phyloP scores from a whole-genome alignment of 2,329 filamentous ascomycete species.

The Cyanodermella asteris region DNA sequence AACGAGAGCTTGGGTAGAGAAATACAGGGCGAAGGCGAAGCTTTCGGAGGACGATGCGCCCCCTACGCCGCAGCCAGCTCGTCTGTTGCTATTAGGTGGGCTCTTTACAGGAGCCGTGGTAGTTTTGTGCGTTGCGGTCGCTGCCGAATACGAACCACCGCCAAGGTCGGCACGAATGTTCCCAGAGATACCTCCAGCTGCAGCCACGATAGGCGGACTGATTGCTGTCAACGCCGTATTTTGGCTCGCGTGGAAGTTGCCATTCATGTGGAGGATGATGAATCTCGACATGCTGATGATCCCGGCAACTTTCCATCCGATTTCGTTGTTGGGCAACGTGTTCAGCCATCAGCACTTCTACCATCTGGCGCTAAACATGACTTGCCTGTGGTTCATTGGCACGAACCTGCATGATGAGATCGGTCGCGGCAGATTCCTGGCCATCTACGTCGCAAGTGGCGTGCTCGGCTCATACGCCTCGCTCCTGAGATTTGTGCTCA shows the following conservation, averaged over 20 bases:
- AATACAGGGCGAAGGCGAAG: slow-evolving; percentile 2
- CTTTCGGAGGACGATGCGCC: background rate
- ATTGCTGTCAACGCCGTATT: slow-evolving; percentile 27
- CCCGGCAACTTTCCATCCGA: slow-evolving; percentile 29
- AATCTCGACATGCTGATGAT: slow-evolving; percentile 34
- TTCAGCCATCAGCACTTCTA: slow-evolving; percentile 34
- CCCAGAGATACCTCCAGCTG: slow-evolving; percentile 26
- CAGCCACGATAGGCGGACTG: slow-evolving; percentile 28
- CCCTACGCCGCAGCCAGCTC: background rate
- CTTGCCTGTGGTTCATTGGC: slow-evolving; percentile 31
- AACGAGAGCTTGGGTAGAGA: slow-evolving; percentile 5
- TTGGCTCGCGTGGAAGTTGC: slow-evolving; percentile 30
- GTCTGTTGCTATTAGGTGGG: slow-evolving; percentile 5
- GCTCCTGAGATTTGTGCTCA: slow-evolving; percentile 22
- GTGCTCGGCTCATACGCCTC: slow-evolving; percentile 24
- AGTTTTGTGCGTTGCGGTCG: slow-evolving; percentile 21
- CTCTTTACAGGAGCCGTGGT: slow-evolving; percentile 15
- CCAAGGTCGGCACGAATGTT: slow-evolving; percentile 24
- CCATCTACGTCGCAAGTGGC: slow-evolving; percentile 28
- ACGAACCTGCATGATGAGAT: slow-evolving; percentile 32
- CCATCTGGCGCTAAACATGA: slow-evolving; percentile 33
- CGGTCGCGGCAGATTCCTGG: slow-evolving; percentile 32
- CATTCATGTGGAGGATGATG: slow-evolving; percentile 31
- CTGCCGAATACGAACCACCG: slow-evolving; percentile 27
- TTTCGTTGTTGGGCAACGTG: slow-evolving; percentile 29